phyloP scores from a whole-genome alignment of 2,329 filamentous ascomycete species.

The Nemania sp. region DNA sequence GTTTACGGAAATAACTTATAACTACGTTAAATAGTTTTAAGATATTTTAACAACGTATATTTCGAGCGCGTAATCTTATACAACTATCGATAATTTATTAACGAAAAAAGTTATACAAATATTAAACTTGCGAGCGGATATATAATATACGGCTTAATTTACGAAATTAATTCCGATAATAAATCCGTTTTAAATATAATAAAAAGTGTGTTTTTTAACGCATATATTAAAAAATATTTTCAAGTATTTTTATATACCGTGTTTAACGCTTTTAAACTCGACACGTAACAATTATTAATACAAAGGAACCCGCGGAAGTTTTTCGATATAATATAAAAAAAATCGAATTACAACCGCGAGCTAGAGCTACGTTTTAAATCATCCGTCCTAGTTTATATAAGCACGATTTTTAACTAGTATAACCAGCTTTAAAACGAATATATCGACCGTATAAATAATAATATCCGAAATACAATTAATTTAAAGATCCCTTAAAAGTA shows the following conservation, averaged over 20 bases:
- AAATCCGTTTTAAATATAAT: slow-evolving; percentile 5
- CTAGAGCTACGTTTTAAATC: neutral
- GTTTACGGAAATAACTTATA: slow-evolving; percentile 14
- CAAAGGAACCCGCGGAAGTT: neutral
- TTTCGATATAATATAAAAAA: neutral
- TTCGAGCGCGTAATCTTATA: slow-evolving; percentile 1
- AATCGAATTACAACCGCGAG: neutral
- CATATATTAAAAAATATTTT: slow-evolving; percentile 11
- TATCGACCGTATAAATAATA: slow-evolving; percentile 5
- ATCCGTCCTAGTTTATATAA: slow-evolving; percentile 6
- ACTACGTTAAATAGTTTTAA: slow-evolving; percentile 3
- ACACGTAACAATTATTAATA: neutral
- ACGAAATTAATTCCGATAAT: slow-evolving; percentile 4
- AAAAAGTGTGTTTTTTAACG: slow-evolving; percentile 5
- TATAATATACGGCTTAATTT: slow-evolving; percentile 10
- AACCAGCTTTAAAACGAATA: neutral
- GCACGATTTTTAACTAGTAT: neutral
- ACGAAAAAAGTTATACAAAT: slow-evolving; percentile 8
- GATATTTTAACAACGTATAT: slow-evolving; percentile 7
- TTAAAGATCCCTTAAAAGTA: slow-evolving; percentile 4
- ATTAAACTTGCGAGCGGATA: slow-evolving; percentile 5
- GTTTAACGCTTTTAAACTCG: neutral
- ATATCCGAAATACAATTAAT: neutral
- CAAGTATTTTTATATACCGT: neutral
- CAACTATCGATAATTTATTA: slow-evolving; percentile 9